Base-by-base conservation (phyloP, 108 stramenopile species). In the Mediolabrus comicus region DNA sequence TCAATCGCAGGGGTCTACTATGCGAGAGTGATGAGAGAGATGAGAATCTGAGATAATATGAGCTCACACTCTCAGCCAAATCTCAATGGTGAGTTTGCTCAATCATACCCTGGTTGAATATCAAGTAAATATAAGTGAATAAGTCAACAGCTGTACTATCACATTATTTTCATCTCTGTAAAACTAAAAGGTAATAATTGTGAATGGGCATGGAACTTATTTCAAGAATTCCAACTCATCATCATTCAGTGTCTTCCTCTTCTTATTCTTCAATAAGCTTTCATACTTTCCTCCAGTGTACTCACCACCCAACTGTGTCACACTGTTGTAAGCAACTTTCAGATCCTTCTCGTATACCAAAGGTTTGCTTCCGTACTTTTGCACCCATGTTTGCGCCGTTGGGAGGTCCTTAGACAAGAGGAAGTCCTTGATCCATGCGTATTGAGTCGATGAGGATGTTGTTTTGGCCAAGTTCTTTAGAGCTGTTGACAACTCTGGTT, bases 281-380 rank as follows among this genome's bases (percentile, higher is more conserved):
- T 91, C 93, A 70, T 94, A 94, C 67, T 91, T 94, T 25, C 93
- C 93, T 33, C 93, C 93, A 0, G 93, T 94, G 64, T 80, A 94
- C 56, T 91, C 88, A 5, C 79, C 89, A 28, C 93, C 93, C 49
- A 91, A 71, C 60, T 89, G 87, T n/a, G 93, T 94, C 31, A 92
- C 53, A n/a, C 84, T 51, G 62, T 94, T 91, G 74, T 84, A 90
- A 12, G 90, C 84, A 30, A 84, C 67, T 43, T 63, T 71, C 51
- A 95, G 78, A 81, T 95, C 93, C 80, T 95, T 92, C 51, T 75
- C 75, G 75, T 84, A 95, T 28, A 71, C 59, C 25, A 95, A 63
- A 22, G 88, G 84, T 59, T 86, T 85, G 7, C 62, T 62, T 53
- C 89, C 89, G 53, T 95, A 95, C 69, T 91, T 94, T 24, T 72